Evolutionary conservation across 1,284 basidiomycete species (phyloP).

Genomic region (Sporisorium scitamineum): DNA sequence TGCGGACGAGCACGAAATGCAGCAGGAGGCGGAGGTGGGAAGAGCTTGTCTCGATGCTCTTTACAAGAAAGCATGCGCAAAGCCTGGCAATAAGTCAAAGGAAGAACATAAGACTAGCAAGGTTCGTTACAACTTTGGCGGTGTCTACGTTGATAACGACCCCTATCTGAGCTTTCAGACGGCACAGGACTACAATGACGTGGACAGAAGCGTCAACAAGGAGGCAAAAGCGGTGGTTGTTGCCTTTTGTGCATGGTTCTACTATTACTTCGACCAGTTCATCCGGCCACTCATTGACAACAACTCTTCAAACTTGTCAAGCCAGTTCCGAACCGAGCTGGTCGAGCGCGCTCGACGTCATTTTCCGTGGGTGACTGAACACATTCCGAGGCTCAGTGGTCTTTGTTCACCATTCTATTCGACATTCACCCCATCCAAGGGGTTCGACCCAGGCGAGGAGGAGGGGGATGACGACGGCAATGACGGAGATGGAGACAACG

Average conservation of each 20-base stretch:
- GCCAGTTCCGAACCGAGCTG: background rate
- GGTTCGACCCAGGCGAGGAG: too few relatives aligned
- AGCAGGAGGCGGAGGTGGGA: background rate
- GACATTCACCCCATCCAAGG: conserved; percentile 2
- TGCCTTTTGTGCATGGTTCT: conserved; percentile 8
- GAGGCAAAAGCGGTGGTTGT: background rate
- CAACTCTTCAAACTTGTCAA: background rate
- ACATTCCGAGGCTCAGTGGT: background rate
- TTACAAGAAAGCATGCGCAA: background rate
- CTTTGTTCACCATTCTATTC: conserved; percentile 8
- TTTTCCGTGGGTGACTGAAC: conserved; percentile 4
- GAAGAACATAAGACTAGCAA: too few relatives aligned
- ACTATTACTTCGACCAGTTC: background rate
- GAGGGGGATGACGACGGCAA: background rate
- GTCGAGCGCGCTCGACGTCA: background rate
- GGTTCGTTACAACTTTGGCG: conserved; percentile 1
- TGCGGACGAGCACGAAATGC: background rate
- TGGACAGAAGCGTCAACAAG: background rate
- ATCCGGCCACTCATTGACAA: background rate
- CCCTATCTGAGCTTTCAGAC: conserved; percentile 1
- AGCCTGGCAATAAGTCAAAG: background rate
- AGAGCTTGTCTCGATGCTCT: background rate
- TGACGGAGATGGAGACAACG: background rate
- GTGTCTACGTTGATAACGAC: background rate
- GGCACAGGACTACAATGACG: background rate